phyloP scores from a whole-genome alignment of 148 eudicot species.

The Polygonum aviculare region DNA sequence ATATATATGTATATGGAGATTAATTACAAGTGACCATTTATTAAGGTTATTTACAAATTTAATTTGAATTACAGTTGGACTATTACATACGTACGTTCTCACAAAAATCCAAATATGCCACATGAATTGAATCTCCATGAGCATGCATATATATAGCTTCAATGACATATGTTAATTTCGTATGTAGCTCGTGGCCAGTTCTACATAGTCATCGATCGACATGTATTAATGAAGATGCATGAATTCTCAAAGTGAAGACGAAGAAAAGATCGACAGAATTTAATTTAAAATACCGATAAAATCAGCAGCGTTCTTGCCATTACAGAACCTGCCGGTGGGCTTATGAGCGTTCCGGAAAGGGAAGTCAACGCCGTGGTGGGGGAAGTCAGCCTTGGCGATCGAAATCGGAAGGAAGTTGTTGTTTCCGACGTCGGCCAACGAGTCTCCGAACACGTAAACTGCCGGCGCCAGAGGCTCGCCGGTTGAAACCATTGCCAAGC shows the following conservation, averaged over 20 bases:
- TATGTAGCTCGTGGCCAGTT: too few relatives aligned
- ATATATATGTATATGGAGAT: too few relatives aligned
- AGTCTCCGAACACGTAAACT: constrained; percentile 77
- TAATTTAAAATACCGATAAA: constrained; percentile 38
- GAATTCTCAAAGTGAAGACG: too few relatives aligned
- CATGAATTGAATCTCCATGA: too few relatives aligned
- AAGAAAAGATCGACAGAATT: not conserved
- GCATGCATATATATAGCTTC: too few relatives aligned
- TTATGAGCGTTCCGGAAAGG: constrained; percentile 25
- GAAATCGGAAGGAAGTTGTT: constrained; percentile 59
- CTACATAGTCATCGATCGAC: too few relatives aligned
- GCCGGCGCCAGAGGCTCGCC: constrained; percentile 43
- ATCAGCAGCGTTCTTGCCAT: constrained; percentile 93
- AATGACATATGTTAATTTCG: too few relatives aligned
- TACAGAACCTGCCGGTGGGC: constrained; percentile 72
- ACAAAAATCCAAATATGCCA: too few relatives aligned
- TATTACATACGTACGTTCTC: too few relatives aligned
- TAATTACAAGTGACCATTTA: too few relatives aligned
- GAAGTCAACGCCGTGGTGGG: constrained; percentile 75
- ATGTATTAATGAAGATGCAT: not conserved
- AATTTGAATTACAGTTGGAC: too few relatives aligned
- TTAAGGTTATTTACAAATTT: too few relatives aligned
- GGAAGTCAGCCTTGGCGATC: constrained; percentile 69
- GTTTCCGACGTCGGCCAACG: constrained; percentile 80
- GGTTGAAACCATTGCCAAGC: not conserved